A percentile compares a stretch with the other conserved stretches of the same genome.
phyloP scores from a whole-genome alignment of 208 protist genomes.

The Crithidia thermophila region DNA sequence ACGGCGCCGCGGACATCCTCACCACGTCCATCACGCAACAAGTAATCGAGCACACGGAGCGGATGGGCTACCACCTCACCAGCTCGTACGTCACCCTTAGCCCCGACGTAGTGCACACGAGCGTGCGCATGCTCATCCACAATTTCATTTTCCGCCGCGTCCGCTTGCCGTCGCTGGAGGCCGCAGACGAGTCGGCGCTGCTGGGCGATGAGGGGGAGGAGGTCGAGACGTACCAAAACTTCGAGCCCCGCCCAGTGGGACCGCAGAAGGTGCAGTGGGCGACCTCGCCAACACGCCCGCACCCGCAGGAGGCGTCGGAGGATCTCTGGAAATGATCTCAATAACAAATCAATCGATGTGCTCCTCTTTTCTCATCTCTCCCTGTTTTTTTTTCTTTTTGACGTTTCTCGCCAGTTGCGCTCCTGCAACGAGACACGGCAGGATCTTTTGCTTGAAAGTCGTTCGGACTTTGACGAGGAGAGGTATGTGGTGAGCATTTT shows the following conservation, averaged over 20 bases:
- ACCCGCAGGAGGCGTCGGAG: slow-evolving; percentile 28
- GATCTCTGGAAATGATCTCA: slow-evolving; percentile 33
- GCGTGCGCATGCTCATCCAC: slow-evolving; percentile 87
- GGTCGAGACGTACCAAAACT: slow-evolving; percentile 77
- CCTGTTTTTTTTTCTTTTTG: slow-evolving; percentile 2
- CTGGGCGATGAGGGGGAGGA: slow-evolving; percentile 44
- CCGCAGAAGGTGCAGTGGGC: slow-evolving; percentile 51
- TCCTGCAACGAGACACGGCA: no score
- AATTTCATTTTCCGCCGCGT: slow-evolving; percentile 83
- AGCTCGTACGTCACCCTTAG: slow-evolving; percentile 85
- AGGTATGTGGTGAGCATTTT: no score
- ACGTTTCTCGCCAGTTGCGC: no score
- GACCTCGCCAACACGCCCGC: slow-evolving; percentile 34
- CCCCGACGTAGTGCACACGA: slow-evolving; percentile 86
- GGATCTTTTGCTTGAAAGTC: no score
- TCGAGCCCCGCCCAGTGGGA: slow-evolving; percentile 57
- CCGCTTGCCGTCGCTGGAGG: slow-evolving; percentile 54
- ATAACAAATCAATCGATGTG: neutral
- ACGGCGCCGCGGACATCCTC: slow-evolving; percentile 83
- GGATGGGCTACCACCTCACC: slow-evolving; percentile 75
- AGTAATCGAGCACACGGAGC: slow-evolving; percentile 80
- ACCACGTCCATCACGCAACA: slow-evolving; percentile 88
- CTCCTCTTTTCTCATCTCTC: neutral
- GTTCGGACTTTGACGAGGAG: no score
- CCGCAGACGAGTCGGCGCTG: slow-evolving; percentile 53